Evolutionary conservation across 768 basidiomycete species (phyloP).

Genomic region (Lentinula detonsa): DNA sequence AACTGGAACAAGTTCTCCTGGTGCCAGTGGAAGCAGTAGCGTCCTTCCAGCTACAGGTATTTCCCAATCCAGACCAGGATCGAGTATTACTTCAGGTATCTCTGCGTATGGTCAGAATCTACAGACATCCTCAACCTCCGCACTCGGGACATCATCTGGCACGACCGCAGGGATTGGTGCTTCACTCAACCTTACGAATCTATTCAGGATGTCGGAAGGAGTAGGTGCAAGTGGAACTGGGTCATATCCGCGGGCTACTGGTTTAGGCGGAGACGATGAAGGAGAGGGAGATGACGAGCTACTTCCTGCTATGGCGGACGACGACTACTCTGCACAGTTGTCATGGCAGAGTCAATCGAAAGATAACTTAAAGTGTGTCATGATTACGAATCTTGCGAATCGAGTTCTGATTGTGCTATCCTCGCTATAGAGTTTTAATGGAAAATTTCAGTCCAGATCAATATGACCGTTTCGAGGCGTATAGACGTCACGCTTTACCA

Average conservation of each 20-base stretch:
- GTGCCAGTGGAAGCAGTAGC: neutral
- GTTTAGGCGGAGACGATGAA: conserved; percentile 35
- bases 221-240: neutral
- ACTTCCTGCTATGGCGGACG: conserved; percentile 81
- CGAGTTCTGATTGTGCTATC: neutral
- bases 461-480: conserved; percentile 87
- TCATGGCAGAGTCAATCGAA: conserved; percentile 86
- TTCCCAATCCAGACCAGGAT: neutral
- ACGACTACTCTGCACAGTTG: conserved; percentile 79
- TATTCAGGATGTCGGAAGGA: conserved; percentile 1
- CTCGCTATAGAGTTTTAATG: conserved; percentile 47
- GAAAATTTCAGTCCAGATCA: conserved; percentile 81
- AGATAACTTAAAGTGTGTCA: conserved; percentile 69
- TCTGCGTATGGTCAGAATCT: neutral
- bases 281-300: conserved; percentile 76
- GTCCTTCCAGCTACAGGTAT: conserved; percentile 9
- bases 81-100: neutral
- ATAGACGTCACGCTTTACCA: conserved; percentile 75
- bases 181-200: neutral
- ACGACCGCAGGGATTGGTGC: neutral
- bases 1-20: neutral
- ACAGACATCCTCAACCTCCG: neutral
- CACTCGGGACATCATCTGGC: neutral
- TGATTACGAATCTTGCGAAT: neutral
- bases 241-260: conserved; percentile 9